Evolutionary conservation across 2,329 filamentous ascomycete genomes (phyloP), one percentile per base, ranked within the genome.

Genomic region (Aureobasidium subglaciale): DNA sequence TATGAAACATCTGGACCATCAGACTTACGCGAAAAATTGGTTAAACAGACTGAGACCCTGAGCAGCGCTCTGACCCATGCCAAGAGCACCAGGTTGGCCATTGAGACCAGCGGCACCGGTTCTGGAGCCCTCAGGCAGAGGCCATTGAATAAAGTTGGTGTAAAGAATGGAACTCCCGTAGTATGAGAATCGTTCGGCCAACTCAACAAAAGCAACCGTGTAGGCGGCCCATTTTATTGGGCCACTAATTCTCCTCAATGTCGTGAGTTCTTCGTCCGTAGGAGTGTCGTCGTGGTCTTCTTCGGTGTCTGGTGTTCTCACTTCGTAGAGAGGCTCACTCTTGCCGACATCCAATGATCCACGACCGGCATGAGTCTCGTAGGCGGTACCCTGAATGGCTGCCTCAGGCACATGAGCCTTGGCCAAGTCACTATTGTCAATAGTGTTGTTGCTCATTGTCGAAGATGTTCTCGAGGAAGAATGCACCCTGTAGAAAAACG

Each of bases 151-250:
- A 65, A 2, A 69, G 65, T 16, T 67, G 68, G 20, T 40, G 41
- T 45, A 55, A 5, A 55, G 82, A 6, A 79, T 69, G 0, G 75
- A 77, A 7, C 76, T 71, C 58, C 81, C 81, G 62, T 82, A 83
- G 70, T 80, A 84, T 0, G 80, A 82, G 3, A 80, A 81, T 55
- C 82, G 72, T 63, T 85, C 81, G 54, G 78, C 79, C 58, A 84
- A 78, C 60, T 84, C 82, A 32, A 83, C 79, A 5, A 78, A 61
- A 58, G 81, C 84, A 24, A 84, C 75, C 2, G 78, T 63, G 60
- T 80, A 84, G 13, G 79, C 75, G 2, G 78, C 70, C 18, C 69
- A 56, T 1, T 81, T 79, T 3, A 84, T 71, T 3, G 62, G 68
- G 38, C 73, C 80, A 16, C 78, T 69, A 5, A 80, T 72, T 55